Base-by-base conservation (phyloP, 768 basidiomycete genomes). In the Lenzites betulinus region DNA sequence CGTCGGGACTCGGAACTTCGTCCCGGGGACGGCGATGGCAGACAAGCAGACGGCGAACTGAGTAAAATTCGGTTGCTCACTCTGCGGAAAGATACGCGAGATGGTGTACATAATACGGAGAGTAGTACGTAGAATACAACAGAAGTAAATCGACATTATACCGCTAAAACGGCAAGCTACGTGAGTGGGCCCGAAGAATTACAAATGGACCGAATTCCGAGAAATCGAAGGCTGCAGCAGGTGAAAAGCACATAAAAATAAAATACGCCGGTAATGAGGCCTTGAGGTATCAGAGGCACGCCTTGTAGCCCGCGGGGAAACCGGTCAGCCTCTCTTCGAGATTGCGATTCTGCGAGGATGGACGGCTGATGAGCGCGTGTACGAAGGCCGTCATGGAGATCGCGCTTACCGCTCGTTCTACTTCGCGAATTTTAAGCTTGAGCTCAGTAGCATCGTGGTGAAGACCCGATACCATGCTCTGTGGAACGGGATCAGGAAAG, bases 391-490 rank as follows among this genome's bases (percentile, higher is more conserved):
- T 48, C 15, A 62, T 18, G 39, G 35, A 18, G 50, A n/a, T 12
- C 28, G 35, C 47, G 48, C 83, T 70, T 64, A 90, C 89, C 20
- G 86, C 82, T 62, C 88, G 81, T 67, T 90, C 81, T 25, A 91
- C 76, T 66, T 90, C 88, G 44, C 89, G 77, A 30, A 90, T 75
- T 62, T 86, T 87, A 49, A 89, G 71, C 56, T 83, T 84, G 18
- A 81, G 72, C 3, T 84, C 75, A 0, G 83, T 80, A 3, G 81
- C 78, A 62, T 91, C 89, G 67, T 87, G 80, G 51, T 89, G 86
- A 6, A 91, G 78, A 25, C 85, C 85, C 0, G 88, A 79, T 3
- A 90, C 85, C 84, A 89, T 89, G 64, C 87, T 88, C 89, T 91
- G 56, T 50, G 25, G 8, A 12, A 25, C 20, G 9, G 30, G 54